Conservation (phyloP, 2,329 filamentous ascomycete genomes). For the Aspergillus sp. region DNA sequence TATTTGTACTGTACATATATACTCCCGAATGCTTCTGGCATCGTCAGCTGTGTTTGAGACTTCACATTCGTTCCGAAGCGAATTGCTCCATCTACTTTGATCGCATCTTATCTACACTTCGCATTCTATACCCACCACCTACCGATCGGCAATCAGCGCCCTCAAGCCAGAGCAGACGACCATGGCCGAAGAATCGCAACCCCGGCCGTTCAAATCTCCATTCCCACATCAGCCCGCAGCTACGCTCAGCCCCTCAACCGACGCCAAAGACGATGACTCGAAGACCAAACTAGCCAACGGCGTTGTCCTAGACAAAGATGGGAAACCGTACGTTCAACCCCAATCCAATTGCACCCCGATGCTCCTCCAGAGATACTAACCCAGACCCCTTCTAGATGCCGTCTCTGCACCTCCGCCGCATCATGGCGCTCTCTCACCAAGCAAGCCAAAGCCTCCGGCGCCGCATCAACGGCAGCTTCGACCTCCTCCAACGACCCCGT, state of each 20-base stretch:
- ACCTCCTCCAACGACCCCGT: conserved; percentile 31
- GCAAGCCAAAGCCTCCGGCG: conserved; percentile 39
- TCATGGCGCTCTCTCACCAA: conserved; percentile 48
- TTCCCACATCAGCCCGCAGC: conserved; percentile 16
- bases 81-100: not conserved
- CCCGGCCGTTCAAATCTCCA: conserved; percentile 9
- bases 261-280: conserved; percentile 22
- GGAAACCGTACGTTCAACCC: conserved; percentile 45
- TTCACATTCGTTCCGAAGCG: not conserved
- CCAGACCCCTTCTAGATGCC: conserved; percentile 37
- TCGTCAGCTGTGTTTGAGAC: not conserved
- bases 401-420: conserved; percentile 48
- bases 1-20: not conserved
- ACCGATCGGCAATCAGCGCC: not conserved
- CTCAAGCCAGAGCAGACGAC: not conserved
- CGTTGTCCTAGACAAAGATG: conserved; percentile 51
- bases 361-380: not conserved
- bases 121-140: not conserved
- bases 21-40: not conserved
- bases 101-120: not conserved
- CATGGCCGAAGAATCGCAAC: conserved; percentile 10
- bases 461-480: conserved; percentile 25
- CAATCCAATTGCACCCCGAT: not conserved
- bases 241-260: conserved; percentile 19
- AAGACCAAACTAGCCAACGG: conserved; percentile 42